phyloP scores from a whole-genome alignment of 2,329 filamentous ascomycete species.

The Alternaria gansuensis region DNA sequence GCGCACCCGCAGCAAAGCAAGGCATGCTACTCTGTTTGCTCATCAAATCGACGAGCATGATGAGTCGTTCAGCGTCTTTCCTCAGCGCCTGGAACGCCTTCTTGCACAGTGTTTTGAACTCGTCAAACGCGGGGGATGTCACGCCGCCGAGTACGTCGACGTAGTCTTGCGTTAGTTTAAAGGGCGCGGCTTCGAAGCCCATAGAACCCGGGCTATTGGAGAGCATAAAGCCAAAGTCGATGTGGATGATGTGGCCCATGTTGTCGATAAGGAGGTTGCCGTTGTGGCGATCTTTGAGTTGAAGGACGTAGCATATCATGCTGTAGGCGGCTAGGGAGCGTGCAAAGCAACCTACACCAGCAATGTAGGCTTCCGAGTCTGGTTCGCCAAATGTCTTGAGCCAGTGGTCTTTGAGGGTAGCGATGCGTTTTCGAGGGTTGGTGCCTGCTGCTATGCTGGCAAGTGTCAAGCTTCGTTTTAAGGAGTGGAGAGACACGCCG shows the following conservation, averaged over 20 bases:
- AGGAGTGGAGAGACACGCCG: conserved; percentile 83
- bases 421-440: conserved; percentile 78
- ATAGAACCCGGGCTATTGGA: conserved; percentile 86
- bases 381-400: conserved; percentile 77
- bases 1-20: conserved; percentile 78
- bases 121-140: conserved; percentile 73
- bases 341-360: conserved; percentile 80
- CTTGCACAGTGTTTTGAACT: conserved; percentile 82
- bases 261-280: conserved; percentile 87
- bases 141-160: conserved; percentile 82
- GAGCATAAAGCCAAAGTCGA: conserved; percentile 90
- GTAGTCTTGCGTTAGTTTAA: conserved; percentile 87
- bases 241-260: conserved; percentile 86
- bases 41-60: conserved; percentile 86
- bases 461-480: conserved; percentile 82
- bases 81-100: conserved; percentile 83
- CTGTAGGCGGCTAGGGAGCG: conserved; percentile 85
- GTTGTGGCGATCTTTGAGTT: conserved; percentile 87
- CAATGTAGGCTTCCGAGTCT: conserved; percentile 73
- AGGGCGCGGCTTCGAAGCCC: conserved; percentile 85
- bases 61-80: conserved; percentile 79
- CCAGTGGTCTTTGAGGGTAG: conserved; percentile 83
- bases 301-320: conserved; percentile 82
- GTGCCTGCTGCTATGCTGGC: conserved; percentile 75
- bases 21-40: conserved; percentile 82